Percentiles rank a stretch among this genome's conserved stretches.
Evolutionary conservation across 192 early-diverging fungal species (phyloP).

Genomic region (Coemansia interrupta): DNA sequence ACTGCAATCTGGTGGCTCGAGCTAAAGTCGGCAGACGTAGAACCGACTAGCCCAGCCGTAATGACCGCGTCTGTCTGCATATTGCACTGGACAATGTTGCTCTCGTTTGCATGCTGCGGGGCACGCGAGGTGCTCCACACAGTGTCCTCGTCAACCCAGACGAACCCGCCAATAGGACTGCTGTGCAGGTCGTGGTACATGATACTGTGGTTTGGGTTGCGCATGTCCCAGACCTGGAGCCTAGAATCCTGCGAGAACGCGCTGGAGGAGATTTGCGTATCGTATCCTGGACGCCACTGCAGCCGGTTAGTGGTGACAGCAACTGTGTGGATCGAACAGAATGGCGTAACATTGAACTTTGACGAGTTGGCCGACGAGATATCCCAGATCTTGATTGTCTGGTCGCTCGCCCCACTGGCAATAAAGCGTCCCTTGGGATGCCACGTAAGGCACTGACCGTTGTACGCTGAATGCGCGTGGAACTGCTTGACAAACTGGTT

Average conservation of each 20-base stretch:
- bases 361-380: slow-evolving; percentile 16
- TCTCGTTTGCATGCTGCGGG: not conserved
- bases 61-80: slow-evolving; percentile 33
- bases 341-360: slow-evolving; percentile 22
- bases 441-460: slow-evolving; percentile 42
- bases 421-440: slow-evolving; percentile 49
- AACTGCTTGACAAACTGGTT: slow-evolving; percentile 4
- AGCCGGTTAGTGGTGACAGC: slow-evolving; percentile 22
- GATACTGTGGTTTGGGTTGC: slow-evolving; percentile 44
- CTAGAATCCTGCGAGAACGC: slow-evolving; percentile 22
- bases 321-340: slow-evolving; percentile 41
- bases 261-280: slow-evolving; percentile 49
- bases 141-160: slow-evolving; percentile 45
- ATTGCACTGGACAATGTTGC: slow-evolving; percentile 39
- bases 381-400: slow-evolving; percentile 51
- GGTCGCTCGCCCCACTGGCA: slow-evolving; percentile 45
- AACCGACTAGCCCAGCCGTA: slow-evolving; percentile 28
- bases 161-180: slow-evolving; percentile 27
- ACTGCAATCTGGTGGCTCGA: slow-evolving; percentile 22
- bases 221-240: slow-evolving; percentile 52
- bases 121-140: slow-evolving; percentile 38
- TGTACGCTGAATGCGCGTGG: slow-evolving; percentile 24
- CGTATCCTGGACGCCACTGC: slow-evolving; percentile 52
- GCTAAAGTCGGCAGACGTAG: slow-evolving; percentile 32
- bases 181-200: slow-evolving; percentile 44